Evolutionary conservation across 345 rosid species (phyloP), one percentile per base, ranked within the genome.

Genomic region (Trapa incisa): DNA sequence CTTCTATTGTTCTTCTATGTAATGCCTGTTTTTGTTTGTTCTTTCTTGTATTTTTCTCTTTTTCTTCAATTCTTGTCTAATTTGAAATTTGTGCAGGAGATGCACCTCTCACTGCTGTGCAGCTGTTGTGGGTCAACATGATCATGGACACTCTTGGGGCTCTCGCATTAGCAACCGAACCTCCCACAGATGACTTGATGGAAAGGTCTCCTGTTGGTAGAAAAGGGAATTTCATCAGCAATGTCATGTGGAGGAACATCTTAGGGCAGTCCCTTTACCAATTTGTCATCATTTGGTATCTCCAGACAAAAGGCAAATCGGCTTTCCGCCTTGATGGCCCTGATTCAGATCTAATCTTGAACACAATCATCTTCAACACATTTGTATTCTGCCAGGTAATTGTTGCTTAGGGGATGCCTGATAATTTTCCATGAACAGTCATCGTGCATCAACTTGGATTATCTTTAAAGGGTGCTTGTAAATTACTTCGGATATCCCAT

Each of bases 211-310:
- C 98, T 2, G 91, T 84, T 54, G 96, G 92, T 65, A 78, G 89
- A 77, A 80, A 82, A 70, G 85, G 96, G 65, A 93, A 85, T 79
- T 90, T 93, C 79, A 85, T 89, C 75, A 88, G 82, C 52, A 90
- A 90, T 70, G 85, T 93, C 36, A 93, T 93, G 97, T 93, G 98
- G 97, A 88, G 98, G 78, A 93, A 90, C 74, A 88, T 93, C 65
- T 75, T 88, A 67, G 97, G 98, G 57, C 97, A 93, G 80, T 88
- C 98, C 38, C n/a, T 88, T 9, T 89, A 88, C 80, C 96, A 92
- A 81, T 81, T 92, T 61, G 70, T 80, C 61, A 67, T 88, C 69
- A 65, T 92, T 72, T 82, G 88, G 88, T 80, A 75, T 71, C 85
- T 89, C 64, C 87, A 86, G 70, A 84, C 89, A 36, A 77, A 76